Evolutionary conservation across 2,329 filamentous ascomycete species (phyloP).

Genomic region (Lasiodiplodia gonubiensis): DNA sequence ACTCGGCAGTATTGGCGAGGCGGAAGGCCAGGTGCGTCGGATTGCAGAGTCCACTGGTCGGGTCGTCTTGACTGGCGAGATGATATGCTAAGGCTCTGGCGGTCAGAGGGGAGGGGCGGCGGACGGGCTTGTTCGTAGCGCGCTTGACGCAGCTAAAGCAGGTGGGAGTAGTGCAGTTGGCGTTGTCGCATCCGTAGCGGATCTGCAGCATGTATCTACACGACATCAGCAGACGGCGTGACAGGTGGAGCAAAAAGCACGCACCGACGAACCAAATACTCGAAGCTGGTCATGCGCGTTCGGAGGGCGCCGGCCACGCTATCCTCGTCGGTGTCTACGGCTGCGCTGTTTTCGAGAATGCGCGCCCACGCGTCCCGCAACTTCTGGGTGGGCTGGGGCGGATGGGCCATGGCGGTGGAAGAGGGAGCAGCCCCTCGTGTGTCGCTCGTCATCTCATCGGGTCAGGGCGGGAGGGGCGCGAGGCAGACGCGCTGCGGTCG

Average conservation of each 20-base stretch:
- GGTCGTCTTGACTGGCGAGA: conserved; percentile 79
- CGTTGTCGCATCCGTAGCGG: conserved; percentile 76
- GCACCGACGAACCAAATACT: conserved; percentile 42
- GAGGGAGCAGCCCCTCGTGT: conserved; percentile 23
- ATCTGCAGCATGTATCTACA: conserved; percentile 78
- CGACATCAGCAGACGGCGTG: conserved; percentile 24
- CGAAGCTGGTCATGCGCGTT: conserved; percentile 33
- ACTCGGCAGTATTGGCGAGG: neutral
- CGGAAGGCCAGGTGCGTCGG: conserved; percentile 7
- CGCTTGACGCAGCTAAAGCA: conserved; percentile 81
- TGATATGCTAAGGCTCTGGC: conserved; percentile 81
- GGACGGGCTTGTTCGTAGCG: conserved; percentile 70
- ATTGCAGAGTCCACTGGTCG: conserved; percentile 71
- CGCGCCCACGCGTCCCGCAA: conserved; percentile 20
- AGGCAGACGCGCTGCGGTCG: conserved; percentile 8
- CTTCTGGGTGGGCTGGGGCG: conserved; percentile 10
- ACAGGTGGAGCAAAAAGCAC: conserved; percentile 27
- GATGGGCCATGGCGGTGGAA: conserved; percentile 15
- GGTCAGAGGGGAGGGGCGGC: conserved; percentile 80
- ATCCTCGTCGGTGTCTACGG: neutral
- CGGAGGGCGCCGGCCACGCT: conserved; percentile 1
- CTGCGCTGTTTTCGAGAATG: conserved; percentile 3
- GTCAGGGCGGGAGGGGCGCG: neutral
- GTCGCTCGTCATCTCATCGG: conserved; percentile 28
- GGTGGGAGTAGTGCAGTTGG: conserved; percentile 73